Evolutionary conservation across 2,329 filamentous ascomycete genomes (phyloP).

Genomic region (Sporothrix euskadiensis): DNA sequence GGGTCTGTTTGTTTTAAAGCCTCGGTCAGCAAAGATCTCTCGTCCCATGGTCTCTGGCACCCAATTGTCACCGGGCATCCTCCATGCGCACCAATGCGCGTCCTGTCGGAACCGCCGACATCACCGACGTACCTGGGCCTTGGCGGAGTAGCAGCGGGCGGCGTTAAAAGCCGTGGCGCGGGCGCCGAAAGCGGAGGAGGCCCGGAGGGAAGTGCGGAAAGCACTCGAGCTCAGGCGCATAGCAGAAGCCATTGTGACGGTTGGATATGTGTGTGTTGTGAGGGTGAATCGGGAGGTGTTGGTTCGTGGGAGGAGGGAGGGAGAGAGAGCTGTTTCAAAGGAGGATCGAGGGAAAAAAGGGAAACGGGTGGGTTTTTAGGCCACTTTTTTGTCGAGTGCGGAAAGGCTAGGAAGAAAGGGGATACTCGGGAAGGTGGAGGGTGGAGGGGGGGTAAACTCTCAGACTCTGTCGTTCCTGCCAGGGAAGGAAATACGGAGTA

Average conservation of each 20-base stretch:
- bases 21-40: constrained; percentile 19
- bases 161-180: constrained; percentile 75
- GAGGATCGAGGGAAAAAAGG: constrained; percentile 32
- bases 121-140: constrained; percentile 68
- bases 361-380: constrained; percentile 27
- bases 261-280: constrained; percentile 13
- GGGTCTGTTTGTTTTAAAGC: constrained; percentile 59
- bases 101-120: background rate
- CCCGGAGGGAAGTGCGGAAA: constrained; percentile 73
- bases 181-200: constrained; percentile 63
- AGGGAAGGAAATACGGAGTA: constrained; percentile 21
- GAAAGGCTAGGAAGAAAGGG: constrained; percentile 27
- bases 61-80: background rate
- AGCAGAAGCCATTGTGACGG: constrained; percentile 73
- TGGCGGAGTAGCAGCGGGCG: constrained; percentile 88
- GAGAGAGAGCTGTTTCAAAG: background rate
- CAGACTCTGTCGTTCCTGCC: background rate
- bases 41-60: background rate
- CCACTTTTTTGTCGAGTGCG: constrained; percentile 25
- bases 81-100: constrained; percentile 8
- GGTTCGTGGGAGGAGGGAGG: constrained; percentile 35
- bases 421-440: constrained; percentile 21
- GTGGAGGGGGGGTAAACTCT: constrained; percentile 12
- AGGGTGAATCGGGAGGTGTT: constrained; percentile 29
- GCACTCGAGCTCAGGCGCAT: constrained; percentile 78